Evolutionary conservation across 345 rosid genomes (phyloP).

Genomic region (Syzygium grande): DNA sequence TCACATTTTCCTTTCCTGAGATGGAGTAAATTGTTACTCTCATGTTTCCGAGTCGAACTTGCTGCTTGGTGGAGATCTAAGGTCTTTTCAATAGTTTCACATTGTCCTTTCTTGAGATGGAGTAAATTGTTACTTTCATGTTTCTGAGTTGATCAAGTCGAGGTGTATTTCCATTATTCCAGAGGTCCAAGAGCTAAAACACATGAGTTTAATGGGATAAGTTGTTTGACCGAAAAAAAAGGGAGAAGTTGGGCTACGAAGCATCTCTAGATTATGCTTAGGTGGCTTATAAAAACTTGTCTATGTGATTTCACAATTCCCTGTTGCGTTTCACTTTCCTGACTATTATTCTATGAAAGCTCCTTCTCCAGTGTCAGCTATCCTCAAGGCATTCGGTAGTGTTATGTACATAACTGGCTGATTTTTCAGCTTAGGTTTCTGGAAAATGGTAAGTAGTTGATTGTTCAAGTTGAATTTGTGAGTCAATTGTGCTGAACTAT

Average conservation of each 20-base stretch:
- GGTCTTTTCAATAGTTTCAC: neutral
- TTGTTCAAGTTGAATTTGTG: neutral
- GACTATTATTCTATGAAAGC: neutral
- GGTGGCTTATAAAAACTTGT: neutral
- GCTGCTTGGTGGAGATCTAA: neutral
- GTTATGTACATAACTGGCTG: neutral
- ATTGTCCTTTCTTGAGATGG: neutral
- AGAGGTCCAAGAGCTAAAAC: neutral
- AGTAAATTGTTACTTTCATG: neutral
- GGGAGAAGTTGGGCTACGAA: neutral
- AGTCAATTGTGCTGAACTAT: neutral
- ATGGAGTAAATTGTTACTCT: neutral
- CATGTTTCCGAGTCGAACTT: neutral
- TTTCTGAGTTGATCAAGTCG: neutral
- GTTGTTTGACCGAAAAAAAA: neutral
- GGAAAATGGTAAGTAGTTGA: neutral
- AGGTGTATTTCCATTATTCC: neutral
- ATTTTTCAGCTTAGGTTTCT: neutral
- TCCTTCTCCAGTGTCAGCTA: neutral
- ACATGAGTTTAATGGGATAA: neutral
- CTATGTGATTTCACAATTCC: neutral
- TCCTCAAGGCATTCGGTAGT: neutral
- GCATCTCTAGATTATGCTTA: neutral
- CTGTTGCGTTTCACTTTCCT: neutral
- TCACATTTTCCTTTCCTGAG: neutral